phyloP scores from a whole-genome alignment of 2,329 filamentous ascomycete species.

The Trichoderma sp. region DNA sequence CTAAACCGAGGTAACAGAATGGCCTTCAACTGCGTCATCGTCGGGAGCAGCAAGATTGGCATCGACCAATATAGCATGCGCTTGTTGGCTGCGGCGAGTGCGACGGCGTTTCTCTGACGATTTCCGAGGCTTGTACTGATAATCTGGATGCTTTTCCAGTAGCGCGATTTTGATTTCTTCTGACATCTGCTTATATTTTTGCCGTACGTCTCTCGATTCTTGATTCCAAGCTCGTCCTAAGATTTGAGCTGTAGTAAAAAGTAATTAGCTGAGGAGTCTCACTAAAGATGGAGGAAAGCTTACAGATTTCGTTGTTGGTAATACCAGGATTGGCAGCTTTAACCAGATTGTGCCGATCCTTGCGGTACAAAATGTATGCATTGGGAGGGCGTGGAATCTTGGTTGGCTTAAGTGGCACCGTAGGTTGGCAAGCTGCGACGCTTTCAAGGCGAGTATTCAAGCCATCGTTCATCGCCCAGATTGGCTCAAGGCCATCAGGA shows the following conservation, averaged over 20 bases:
- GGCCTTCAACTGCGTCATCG: background rate
- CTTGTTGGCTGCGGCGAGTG: conserved; percentile 4
- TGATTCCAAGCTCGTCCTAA: conserved; percentile 39
- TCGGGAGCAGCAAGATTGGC: background rate
- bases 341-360: conserved; percentile 37
- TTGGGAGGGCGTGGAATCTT: conserved; percentile 42
- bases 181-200: conserved; percentile 34
- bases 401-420: conserved; percentile 17
- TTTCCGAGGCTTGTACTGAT: conserved; percentile 41
- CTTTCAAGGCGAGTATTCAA: conserved; percentile 16
- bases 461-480: conserved; percentile 26
- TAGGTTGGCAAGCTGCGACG: conserved; percentile 16
- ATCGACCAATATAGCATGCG: background rate
- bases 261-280: conserved; percentile 22
- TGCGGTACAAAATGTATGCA: conserved; percentile 44
- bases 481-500: conserved; percentile 22
- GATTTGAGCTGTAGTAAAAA: conserved; percentile 33
- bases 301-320: conserved; percentile 45
- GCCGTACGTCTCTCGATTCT: conserved; percentile 32
- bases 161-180: conserved; percentile 33
- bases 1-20: background rate
- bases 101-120: conserved; percentile 29
- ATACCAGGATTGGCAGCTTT: conserved; percentile 36
- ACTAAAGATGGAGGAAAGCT: conserved; percentile 24
- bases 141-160: conserved; percentile 35